Evolutionary conservation across 169 alveolate genomes (phyloP).

Genomic region (Plasmodium coatneyi): DNA sequence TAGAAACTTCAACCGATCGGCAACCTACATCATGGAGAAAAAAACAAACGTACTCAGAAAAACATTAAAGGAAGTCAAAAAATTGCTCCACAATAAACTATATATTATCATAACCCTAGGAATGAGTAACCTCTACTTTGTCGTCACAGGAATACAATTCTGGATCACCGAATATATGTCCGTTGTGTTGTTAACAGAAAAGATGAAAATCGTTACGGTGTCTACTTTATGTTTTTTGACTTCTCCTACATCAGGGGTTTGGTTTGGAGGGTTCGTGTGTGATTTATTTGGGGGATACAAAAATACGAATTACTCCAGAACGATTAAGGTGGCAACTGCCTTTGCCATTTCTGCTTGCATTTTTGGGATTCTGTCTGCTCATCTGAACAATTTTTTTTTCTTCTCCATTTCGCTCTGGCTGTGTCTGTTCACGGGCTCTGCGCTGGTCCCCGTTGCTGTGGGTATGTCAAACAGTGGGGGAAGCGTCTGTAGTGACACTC

Average conservation of each 20-base stretch:
- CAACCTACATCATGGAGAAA: conserved; percentile 57
- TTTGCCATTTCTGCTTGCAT: conserved; percentile 84
- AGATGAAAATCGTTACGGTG: conserved; percentile 83
- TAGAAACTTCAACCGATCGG: conserved; percentile 34
- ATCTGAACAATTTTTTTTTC: conserved; percentile 73
- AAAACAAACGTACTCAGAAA: conserved; percentile 64
- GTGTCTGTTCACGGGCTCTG: conserved; percentile 86
- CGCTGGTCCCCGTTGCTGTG: conserved; percentile 86
- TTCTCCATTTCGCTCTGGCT: conserved; percentile 84
- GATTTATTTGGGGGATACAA: conserved; percentile 88
- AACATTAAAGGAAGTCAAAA: conserved; percentile 73
- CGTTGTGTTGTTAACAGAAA: conserved; percentile 82
- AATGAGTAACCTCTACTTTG: conserved; percentile 87
- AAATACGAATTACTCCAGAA: conserved; percentile 81
- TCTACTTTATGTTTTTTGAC: conserved; percentile 85
- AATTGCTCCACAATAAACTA: conserved; percentile 78
- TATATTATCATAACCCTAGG: conserved; percentile 83
- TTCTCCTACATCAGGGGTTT: conserved; percentile 90
- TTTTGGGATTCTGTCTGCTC: conserved; percentile 79
- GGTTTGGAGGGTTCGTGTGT: conserved; percentile 88
- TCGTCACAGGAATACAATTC: conserved; percentile 91
- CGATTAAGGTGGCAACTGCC: conserved; percentile 84
- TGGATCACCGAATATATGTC: conserved; percentile 90
- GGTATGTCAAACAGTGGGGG: conserved; percentile 59
- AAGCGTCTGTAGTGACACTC: not conserved